Base-by-base conservation (phyloP, 768 basidiomycete species). In the Tricholoma sp. region DNA sequence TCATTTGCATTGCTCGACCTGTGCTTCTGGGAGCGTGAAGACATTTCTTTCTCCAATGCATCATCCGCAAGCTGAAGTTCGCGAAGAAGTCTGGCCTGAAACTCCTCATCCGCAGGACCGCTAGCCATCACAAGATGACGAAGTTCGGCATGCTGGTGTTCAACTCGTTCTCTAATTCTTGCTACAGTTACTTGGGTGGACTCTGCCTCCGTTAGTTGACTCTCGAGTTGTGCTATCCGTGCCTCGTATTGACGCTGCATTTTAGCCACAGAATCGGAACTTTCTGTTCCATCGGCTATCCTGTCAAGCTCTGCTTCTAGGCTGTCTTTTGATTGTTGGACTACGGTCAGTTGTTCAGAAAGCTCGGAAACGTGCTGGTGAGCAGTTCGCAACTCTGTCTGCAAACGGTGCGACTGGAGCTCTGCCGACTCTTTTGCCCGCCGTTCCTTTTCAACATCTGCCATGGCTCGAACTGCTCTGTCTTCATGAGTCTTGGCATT, bases 91-190 rank as follows among this genome's bases (percentile, higher is more conserved):
- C 81, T 79, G 19, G 78, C 73, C 51, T 85, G 83, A 76, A 89
- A 85, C 4, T 77, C 72, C 32, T 79, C 79, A 58, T 88, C 88
- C 35, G 78, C 76, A 8, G 84, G 79, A 10, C 77, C 77, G 51
- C 77, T 79, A 46, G 74, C 75, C 72, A 81, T 75, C 54, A 89
- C 80, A 21, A 89, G 74, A n/a, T 81, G 75, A 4, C 86, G 82
- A 41, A 90, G 80, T 59, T 90, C 88, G n/a, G 79, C 79, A 64
- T 88, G 87, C 54, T 89, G 86, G 14, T 78, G 79, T 61, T 84
- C 83, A 29, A 89, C 79, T 47, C 79, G 82, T 35, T 83, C 82
- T 61, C 78, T 81, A 62, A 88, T 84, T 60, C 77, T 79, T 2
- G 78, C 69, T 2, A 79, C 79, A 24, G 79, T 80, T 3, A 72